phyloP scores from a whole-genome alignment of 352 stramenopile species.

The Pilasporangium apinafurcum region DNA sequence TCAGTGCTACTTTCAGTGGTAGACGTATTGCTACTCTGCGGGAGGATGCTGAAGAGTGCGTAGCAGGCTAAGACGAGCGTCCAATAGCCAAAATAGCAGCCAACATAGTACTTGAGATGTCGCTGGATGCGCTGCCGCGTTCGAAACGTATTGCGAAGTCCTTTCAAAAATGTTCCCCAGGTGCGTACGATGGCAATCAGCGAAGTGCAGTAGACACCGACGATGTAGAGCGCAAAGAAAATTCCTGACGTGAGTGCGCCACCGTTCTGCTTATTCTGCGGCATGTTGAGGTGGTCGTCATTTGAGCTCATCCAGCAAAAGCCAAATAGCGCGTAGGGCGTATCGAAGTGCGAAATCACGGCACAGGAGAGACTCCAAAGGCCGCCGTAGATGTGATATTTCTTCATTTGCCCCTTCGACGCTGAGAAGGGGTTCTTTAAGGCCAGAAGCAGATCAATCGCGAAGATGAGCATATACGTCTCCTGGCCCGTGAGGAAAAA shows the following conservation, averaged over 20 bases:
- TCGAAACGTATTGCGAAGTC: conserved; percentile 65
- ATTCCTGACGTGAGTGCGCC: conserved; percentile 50
- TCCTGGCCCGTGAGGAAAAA: conserved; percentile 82
- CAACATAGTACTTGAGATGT: conserved; percentile 86
- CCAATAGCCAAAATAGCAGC: conserved; percentile 84
- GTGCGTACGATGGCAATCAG: conserved; percentile 67
- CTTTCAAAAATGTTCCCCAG: conserved; percentile 77
- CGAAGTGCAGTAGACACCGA: conserved; percentile 75
- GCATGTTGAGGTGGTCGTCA: conserved; percentile 23
- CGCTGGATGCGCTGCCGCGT: conserved; percentile 71
- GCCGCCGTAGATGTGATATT: conserved; percentile 67
- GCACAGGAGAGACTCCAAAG: conserved; percentile 68
- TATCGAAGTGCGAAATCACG: conserved; percentile 71
- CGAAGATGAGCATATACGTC: conserved; percentile 87
- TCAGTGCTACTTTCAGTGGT: conserved; percentile 2
- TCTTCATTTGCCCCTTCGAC: conserved; percentile 74
- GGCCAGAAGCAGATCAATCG: conserved; percentile 74
- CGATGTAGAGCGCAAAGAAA: conserved; percentile 81
- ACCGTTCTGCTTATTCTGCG: neutral
- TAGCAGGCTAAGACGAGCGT: conserved; percentile 70
- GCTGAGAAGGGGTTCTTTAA: conserved; percentile 85
- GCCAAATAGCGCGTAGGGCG: conserved; percentile 65
- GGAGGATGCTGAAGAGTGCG: conserved; percentile 56
- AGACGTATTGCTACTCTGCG: conserved; percentile 6
- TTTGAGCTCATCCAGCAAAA: conserved; percentile 77